Conservation (phyloP, 805 yeast genomes). For the Cyberlindnera meyerae region DNA sequence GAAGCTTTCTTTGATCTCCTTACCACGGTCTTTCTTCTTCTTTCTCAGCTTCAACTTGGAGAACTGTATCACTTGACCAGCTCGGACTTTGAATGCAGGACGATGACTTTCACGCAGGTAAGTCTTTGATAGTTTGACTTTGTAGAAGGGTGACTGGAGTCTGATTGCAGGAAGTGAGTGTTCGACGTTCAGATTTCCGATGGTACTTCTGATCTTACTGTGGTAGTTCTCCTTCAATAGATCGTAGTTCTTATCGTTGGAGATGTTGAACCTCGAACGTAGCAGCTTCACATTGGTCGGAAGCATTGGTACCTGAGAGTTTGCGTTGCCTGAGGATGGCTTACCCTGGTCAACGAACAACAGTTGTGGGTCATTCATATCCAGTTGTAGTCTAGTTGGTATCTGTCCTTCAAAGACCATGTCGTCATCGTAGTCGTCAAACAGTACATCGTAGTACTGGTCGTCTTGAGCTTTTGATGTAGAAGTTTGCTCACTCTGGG, state of each 20-base stretch:
- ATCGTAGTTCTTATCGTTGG: slow-evolving; percentile 86
- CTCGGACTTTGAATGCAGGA: slow-evolving; percentile 66
- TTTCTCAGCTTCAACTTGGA: slow-evolving; percentile 73
- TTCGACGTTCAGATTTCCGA: slow-evolving; percentile 86
- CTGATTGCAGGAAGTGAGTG: slow-evolving; percentile 86
- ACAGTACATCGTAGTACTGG: slow-evolving; percentile 7
- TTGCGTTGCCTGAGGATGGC: slow-evolving; percentile 9
- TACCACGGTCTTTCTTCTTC: slow-evolving; percentile 85
- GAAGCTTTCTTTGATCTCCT: slow-evolving; percentile 70
- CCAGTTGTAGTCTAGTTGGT: slow-evolving; percentile 45
- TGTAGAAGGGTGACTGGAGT: slow-evolving; percentile 87
- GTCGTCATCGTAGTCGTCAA: slow-evolving; percentile 56
- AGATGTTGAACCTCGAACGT: slow-evolving; percentile 65
- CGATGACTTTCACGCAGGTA: slow-evolving; percentile 79
- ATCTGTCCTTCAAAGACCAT: slow-evolving; percentile 67
- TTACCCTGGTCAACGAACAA: slow-evolving; percentile 52
- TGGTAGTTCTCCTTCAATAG: slow-evolving; percentile 80
- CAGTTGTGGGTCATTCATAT: slow-evolving; percentile 83
- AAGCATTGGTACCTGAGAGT: slow-evolving; percentile 23
- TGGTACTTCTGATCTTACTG: slow-evolving; percentile 85
- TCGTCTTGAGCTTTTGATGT: not conserved
- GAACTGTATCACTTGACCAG: slow-evolving; percentile 73
- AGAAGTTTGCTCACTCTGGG: slow-evolving; percentile 3
- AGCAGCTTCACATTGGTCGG: slow-evolving; percentile 54
- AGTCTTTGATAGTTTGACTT: slow-evolving; percentile 62